phyloP scores from a whole-genome alignment of 164 flowering plant species.

The Annona cherimola region DNA sequence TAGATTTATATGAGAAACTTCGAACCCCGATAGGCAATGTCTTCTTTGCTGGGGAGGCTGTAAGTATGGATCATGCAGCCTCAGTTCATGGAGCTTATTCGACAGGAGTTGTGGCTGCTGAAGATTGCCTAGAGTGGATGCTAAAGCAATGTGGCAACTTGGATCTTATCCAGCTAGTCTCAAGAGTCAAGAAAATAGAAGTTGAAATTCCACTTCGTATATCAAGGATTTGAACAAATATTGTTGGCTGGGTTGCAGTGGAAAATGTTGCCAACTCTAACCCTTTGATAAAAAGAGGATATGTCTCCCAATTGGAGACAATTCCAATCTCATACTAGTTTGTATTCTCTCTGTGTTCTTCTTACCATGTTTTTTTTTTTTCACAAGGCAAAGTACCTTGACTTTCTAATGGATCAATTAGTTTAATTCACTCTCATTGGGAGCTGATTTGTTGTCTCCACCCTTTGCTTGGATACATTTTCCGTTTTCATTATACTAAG shows the following conservation, averaged over 20 bases:
- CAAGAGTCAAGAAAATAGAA: slow-evolving; percentile 39
- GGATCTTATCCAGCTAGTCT: slow-evolving; percentile 31
- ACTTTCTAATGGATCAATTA: not conserved
- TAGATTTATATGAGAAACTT: slow-evolving; percentile 66
- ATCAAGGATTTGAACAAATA: slow-evolving; percentile 59
- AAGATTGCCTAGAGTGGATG: slow-evolving; percentile 50
- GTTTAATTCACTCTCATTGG: not conserved
- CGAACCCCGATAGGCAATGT: slow-evolving; percentile 62
- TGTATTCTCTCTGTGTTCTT: not conserved
- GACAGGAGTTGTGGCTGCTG: slow-evolving; percentile 62
- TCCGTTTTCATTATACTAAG: not conserved
- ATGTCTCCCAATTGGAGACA: not conserved
- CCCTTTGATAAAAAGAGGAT: not conserved
- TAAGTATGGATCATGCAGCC: slow-evolving; percentile 75
- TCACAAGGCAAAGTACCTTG: not conserved
- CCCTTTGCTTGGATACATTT: not conserved
- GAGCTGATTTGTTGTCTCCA: not conserved
- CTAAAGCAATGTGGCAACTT: slow-evolving; percentile 34
- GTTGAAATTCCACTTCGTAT: slow-evolving; percentile 61
- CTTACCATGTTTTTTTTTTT: not conserved
- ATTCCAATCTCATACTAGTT: not conserved
- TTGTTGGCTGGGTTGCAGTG: not conserved
- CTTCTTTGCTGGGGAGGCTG: slow-evolving; percentile 93
- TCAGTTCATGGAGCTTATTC: slow-evolving; percentile 92
- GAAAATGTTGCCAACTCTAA: not conserved